Conservation (phyloP, 768 basidiomycete species). For the Hortiboletus campestris region DNA sequence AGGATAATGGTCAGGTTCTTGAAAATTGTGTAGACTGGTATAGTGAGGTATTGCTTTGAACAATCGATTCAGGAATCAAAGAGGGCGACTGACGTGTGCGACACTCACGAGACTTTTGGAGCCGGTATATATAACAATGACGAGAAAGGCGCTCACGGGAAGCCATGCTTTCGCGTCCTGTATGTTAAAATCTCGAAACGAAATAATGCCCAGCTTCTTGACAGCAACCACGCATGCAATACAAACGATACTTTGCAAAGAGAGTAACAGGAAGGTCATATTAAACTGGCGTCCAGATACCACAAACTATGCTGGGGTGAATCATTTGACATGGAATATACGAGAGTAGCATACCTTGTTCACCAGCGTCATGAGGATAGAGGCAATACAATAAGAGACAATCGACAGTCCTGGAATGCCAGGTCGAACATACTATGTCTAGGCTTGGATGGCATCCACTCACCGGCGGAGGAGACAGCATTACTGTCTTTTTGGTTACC, state of each 20-base stretch:
- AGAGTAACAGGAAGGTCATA: slow-evolving; percentile 94
- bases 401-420: slow-evolving; percentile 69
- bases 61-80: not conserved
- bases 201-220: slow-evolving; percentile 77
- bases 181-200: slow-evolving; percentile 78
- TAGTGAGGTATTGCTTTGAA: slow-evolving; percentile 88
- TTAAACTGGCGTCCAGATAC: slow-evolving; percentile 92
- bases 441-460: slow-evolving; percentile 2
- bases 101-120: slow-evolving; percentile 91
- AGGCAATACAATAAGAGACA: slow-evolving; percentile 85
- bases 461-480: slow-evolving; percentile 23
- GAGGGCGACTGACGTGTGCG: too few relatives aligned
- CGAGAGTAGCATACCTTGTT: slow-evolving; percentile 69
- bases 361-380: slow-evolving; percentile 94
- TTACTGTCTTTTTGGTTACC: slow-evolving; percentile 27
- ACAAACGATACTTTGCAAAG: slow-evolving; percentile 90
- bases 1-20: slow-evolving; percentile 99
- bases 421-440: not conserved
- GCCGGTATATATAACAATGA: slow-evolving; percentile 95
- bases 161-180: slow-evolving; percentile 92
- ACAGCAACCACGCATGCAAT: slow-evolving; percentile 68
- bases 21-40: slow-evolving; percentile 99
- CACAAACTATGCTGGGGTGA: slow-evolving; percentile 62
- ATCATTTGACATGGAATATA: not conserved
- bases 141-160: slow-evolving; percentile 89